Evolutionary conservation across 2,329 filamentous ascomycete species (phyloP), one percentile per base, ranked within the genome.

Genomic region (Fusarium papillatum): DNA sequence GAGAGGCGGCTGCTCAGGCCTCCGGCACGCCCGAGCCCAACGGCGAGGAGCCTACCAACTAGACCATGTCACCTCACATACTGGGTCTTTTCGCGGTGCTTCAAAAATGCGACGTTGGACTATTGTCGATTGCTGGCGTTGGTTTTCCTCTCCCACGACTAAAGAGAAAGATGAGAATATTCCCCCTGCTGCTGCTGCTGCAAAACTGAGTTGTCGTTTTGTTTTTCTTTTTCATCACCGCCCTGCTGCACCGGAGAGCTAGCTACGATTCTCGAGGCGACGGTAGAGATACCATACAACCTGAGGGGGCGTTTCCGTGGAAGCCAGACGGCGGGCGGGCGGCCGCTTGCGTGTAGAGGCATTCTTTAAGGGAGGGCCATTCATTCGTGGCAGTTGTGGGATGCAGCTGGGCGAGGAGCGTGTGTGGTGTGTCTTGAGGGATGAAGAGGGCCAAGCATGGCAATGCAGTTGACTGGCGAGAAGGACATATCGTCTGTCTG

Each of bases 1-100:
- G 96, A 84, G 95, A 98, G 87, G 90, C 93, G 76, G 93, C 91
- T 82, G 87, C 88, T 61, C 82, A 86, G 41, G 83, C 85, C 64
- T 82, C 83, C 64, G 84, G 78, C 76, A 80, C 82, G 66, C 77
- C 83, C 78, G 89, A 92, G 79, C 84, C 89, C 79, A 91, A 91
- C 78, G 89, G 88, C 83, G 88, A 90, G 68, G 84, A 76, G 65
- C 74, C 87, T 80, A 87, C 90, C 76, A 87, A 85, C 83, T 88
- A 89, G 78, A 80, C 79, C 73, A 70, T 73, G 66, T 74, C 76
- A 74, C 77, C 74, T 80, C 73, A 76, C 70, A 74, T 77, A 76
- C 71, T 74, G 78, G 80, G 78, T 79, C 80, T 81, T 80, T 80
- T 75, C 77, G 81, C 75, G 80, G 77, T 80, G 80, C 78, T 80